These are phyloP conservation scores for Trichomonascaceae sp. DNA, from an alignment of 1,139 yeast species.

Conservation along the genomic window DNA sequence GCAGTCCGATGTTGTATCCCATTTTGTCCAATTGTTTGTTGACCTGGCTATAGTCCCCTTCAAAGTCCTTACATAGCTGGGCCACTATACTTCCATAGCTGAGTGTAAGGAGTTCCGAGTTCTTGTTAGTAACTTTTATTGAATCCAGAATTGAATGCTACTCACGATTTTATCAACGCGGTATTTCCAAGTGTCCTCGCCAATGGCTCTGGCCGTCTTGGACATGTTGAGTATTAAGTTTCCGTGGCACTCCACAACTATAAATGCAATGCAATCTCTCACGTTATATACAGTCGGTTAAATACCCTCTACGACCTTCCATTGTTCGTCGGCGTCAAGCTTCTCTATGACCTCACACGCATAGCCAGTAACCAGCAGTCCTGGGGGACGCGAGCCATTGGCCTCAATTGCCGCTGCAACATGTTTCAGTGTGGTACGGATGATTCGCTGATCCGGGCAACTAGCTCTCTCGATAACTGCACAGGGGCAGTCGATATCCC, in stretches of 20 bases:
- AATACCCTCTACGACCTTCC: constrained; percentile 52
- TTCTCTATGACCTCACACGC: constrained; percentile 48
- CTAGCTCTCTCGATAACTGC: constrained; percentile 86
- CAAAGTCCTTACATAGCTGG: constrained; percentile 78
- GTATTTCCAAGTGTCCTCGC: constrained; percentile 91
- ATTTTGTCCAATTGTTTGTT: constrained; percentile 75
- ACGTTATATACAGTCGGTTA: not conserved
- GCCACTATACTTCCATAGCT: constrained; percentile 92
- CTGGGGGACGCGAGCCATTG: constrained; percentile 92
- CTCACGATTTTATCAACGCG: constrained; percentile 73
- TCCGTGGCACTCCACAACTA: too few relatives aligned
- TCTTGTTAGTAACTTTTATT: constrained; percentile 23
- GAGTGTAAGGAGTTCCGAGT: constrained; percentile 81
- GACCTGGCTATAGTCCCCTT: constrained; percentile 62
- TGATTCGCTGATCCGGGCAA: constrained; percentile 83
- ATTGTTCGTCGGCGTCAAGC: constrained; percentile 20
- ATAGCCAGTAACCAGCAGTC: constrained; percentile 69
- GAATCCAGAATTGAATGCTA: constrained; percentile 9
- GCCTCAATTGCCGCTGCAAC: constrained; percentile 62
- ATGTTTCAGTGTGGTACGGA: constrained; percentile 55
- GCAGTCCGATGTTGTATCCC: constrained; percentile 91
- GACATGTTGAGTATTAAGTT: constrained; percentile 19
- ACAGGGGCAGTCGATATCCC: constrained; percentile 67
- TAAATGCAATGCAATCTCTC: not conserved
- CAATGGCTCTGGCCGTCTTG: constrained; percentile 40